These are phyloP conservation scores for Magnusiomyces ingens DNA, from an alignment of 1,139 yeast species.

Conservation along the genomic window DNA sequence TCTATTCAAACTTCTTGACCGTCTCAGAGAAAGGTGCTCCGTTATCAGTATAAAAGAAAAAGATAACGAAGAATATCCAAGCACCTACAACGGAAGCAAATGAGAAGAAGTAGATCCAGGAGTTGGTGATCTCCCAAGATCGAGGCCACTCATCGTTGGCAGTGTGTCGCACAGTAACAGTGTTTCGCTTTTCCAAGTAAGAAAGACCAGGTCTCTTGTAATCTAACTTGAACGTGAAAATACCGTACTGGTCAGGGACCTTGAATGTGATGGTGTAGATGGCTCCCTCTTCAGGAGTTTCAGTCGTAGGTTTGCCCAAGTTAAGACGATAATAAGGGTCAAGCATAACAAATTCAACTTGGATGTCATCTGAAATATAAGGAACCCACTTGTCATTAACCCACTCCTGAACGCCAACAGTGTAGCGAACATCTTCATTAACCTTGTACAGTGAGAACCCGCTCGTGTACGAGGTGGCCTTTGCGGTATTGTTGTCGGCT, in stretches of 20 bases:
- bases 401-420: slow-evolving; percentile 49
- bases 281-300: slow-evolving; percentile 26
- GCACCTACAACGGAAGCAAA: slow-evolving; percentile 62
- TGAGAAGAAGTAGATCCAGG: slow-evolving; percentile 84
- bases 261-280: slow-evolving; percentile 53
- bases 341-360: slow-evolving; percentile 80
- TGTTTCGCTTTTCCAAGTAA: slow-evolving; percentile 55
- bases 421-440: slow-evolving; percentile 40
- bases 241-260: slow-evolving; percentile 94
- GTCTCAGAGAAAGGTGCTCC: slow-evolving; percentile 3
- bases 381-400: slow-evolving; percentile 63
- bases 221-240: slow-evolving; percentile 78
- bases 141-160: slow-evolving; percentile 95
- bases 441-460: slow-evolving; percentile 51
- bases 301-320: slow-evolving; percentile 28
- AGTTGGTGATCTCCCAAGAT: slow-evolving; percentile 86
- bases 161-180: slow-evolving; percentile 84
- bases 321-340: slow-evolving; percentile 88
- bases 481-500: slow-evolving; percentile 20
- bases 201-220: slow-evolving; percentile 77
- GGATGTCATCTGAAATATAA: slow-evolving; percentile 53
- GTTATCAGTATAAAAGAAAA: slow-evolving; percentile 45
- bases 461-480: slow-evolving; percentile 24
- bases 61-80: slow-evolving; percentile 68
- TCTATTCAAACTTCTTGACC: not conserved